Evolutionary conservation across 305 asterid genomes (phyloP).

Genomic region (Fraxinus greggii): DNA sequence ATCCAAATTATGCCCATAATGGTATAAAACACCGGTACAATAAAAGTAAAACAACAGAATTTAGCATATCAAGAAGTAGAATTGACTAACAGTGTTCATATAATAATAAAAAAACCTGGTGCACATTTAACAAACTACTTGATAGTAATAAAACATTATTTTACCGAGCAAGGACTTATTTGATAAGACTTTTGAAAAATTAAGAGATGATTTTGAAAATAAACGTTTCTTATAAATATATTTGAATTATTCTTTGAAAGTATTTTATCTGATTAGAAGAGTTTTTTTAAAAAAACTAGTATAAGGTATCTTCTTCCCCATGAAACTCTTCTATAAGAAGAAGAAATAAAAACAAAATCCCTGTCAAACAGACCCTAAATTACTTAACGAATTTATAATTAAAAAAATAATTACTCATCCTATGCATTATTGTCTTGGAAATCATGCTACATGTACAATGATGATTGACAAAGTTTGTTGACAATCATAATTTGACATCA

Average conservation of each 20-base stretch:
- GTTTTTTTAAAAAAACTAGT: no score
- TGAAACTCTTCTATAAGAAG: no score
- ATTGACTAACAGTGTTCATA: not conserved
- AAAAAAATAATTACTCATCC: not conserved
- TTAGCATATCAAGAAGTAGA: not conserved
- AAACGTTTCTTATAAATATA: no score
- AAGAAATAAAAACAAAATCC: slow-evolving; percentile 18
- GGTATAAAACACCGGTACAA: not conserved
- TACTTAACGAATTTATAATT: not conserved
- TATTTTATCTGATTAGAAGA: no score
- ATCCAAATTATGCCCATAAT: not conserved
- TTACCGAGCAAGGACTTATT: not conserved
- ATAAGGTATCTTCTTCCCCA: no score
- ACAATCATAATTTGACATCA: no score
- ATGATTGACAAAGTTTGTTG: no score
- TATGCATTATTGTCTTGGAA: not conserved
- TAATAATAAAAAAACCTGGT: not conserved
- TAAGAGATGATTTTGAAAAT: no score
- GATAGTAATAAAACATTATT: not conserved
- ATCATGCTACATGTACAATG: no score
- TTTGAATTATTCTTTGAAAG: no score
- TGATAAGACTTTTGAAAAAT: no score
- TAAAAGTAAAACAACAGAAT: not conserved
- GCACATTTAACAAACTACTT: not conserved
- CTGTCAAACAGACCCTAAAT: not conserved